A percentile compares a stretch with the other conserved stretches of the same genome.
These are phyloP conservation scores for Cardamine resedifolia DNA, from an alignment of 345 rosid genomes.

Conservation along the genomic window DNA sequence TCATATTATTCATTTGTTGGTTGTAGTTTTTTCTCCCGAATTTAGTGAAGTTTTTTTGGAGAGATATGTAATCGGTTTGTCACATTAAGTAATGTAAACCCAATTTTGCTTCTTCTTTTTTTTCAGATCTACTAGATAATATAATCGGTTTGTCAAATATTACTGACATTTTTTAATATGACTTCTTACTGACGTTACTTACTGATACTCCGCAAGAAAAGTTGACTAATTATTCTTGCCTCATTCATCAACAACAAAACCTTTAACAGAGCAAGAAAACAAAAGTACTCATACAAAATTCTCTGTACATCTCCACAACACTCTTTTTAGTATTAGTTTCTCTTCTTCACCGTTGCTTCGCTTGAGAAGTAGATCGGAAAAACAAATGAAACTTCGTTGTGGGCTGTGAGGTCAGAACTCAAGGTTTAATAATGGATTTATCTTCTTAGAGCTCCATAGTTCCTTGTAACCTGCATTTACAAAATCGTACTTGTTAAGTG, in stretches of 20 bases:
- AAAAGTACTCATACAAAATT: neutral
- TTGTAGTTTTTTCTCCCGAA: neutral
- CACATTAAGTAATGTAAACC: neutral
- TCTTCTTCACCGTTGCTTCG: neutral
- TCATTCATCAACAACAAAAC: neutral
- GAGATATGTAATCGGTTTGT: too few relatives aligned
- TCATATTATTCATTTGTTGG: neutral
- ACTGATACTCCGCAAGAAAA: neutral
- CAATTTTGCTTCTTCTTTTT: neutral
- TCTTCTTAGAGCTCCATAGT: slow-evolving; percentile 88
- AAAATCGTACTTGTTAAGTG: neutral
- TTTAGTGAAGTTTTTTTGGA: neutral
- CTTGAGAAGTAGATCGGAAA: neutral
- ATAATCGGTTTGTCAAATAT: neutral
- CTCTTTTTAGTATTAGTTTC: neutral
- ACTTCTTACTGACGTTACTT: neutral
- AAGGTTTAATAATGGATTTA: slow-evolving; percentile 2
- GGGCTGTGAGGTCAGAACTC: neutral
- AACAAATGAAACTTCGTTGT: neutral
- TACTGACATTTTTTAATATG: neutral
- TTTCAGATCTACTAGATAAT: too few relatives aligned
- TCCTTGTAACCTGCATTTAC: slow-evolving; percentile 62
- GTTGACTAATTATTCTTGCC: neutral
- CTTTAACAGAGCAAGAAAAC: neutral
- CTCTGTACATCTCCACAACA: slow-evolving; percentile 8